These are phyloP conservation scores for Tetragonia tetragonoides DNA, from an alignment of 148 eudicot species.

Conservation along the genomic window DNA sequence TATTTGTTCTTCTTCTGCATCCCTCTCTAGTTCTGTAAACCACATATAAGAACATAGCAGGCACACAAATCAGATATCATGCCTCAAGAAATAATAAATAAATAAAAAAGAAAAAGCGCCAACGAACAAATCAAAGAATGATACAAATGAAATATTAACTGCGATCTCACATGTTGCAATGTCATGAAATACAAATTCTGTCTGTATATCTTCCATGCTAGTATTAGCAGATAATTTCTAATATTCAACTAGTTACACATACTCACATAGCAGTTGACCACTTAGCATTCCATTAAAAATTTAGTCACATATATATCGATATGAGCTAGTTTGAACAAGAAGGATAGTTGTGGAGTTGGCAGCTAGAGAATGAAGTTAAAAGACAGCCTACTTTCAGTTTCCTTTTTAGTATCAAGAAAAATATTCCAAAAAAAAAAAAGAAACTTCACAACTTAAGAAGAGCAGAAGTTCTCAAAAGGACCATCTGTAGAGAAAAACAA, in stretches of 20 bases:
- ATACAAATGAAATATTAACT: too few relatives aligned
- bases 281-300: background rate
- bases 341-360: background rate
- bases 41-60: background rate
- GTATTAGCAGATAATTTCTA: background rate
- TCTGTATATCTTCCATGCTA: too few relatives aligned
- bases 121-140: background rate
- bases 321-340: background rate
- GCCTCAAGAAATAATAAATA: background rate
- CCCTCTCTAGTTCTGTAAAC: constrained; percentile 74
- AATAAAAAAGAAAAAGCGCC: background rate
- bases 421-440: too few relatives aligned
- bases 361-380: background rate
- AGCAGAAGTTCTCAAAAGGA: too few relatives aligned
- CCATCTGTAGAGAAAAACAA: too few relatives aligned
- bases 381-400: too few relatives aligned
- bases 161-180: too few relatives aligned
- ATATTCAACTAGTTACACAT: background rate
- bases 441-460: too few relatives aligned
- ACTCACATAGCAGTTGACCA: background rate
- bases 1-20: constrained; percentile 78
- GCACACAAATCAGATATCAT: background rate
- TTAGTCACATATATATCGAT: background rate
- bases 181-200: too few relatives aligned
- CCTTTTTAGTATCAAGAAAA: too few relatives aligned